phyloP scores from a whole-genome alignment of 2,329 filamentous ascomycete genomes.

The Rhytidhysteron rufulum region DNA sequence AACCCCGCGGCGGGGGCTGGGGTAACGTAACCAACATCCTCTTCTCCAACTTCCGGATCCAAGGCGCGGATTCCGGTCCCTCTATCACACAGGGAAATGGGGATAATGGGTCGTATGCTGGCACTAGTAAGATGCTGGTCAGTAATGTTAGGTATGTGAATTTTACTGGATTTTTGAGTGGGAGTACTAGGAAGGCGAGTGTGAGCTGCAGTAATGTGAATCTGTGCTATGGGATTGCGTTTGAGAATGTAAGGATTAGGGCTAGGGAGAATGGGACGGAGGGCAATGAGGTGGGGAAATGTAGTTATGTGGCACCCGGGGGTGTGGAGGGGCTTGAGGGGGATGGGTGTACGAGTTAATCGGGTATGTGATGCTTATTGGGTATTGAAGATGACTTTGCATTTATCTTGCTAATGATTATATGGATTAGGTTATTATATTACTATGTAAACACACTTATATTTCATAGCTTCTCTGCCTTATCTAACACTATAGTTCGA shows the following conservation, averaged over 20 bases:
- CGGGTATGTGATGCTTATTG: not conserved
- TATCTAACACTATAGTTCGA: too few species aligned
- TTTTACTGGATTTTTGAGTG: constrained; percentile 48
- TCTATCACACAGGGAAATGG: constrained; percentile 48
- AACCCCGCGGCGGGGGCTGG: constrained; percentile 52
- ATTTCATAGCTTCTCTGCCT: too few species aligned
- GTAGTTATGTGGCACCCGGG: constrained; percentile 33
- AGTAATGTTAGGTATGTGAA: constrained; percentile 50
- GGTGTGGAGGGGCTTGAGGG: constrained; percentile 36
- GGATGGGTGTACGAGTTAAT: constrained; percentile 10
- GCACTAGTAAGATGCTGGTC: constrained; percentile 50
- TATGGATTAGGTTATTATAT: too few species aligned
- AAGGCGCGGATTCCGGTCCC: constrained; percentile 43
- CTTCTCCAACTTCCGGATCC: constrained; percentile 50
- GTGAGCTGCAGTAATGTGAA: constrained; percentile 47
- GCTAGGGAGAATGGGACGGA: constrained; percentile 28
- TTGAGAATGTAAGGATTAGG: constrained; percentile 39
- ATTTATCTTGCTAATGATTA: too few species aligned
- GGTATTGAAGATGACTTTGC: too few species aligned
- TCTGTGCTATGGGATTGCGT: constrained; percentile 50
- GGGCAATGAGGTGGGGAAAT: constrained; percentile 30
- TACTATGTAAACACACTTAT: too few species aligned
- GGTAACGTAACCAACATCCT: constrained; percentile 50
- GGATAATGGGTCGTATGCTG: constrained; percentile 46
- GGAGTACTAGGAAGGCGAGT: constrained; percentile 32